Evolutionary conservation across 768 basidiomycete species (phyloP), one percentile per base, ranked within the genome.

Genomic region (Boletus subcaerulescens): DNA sequence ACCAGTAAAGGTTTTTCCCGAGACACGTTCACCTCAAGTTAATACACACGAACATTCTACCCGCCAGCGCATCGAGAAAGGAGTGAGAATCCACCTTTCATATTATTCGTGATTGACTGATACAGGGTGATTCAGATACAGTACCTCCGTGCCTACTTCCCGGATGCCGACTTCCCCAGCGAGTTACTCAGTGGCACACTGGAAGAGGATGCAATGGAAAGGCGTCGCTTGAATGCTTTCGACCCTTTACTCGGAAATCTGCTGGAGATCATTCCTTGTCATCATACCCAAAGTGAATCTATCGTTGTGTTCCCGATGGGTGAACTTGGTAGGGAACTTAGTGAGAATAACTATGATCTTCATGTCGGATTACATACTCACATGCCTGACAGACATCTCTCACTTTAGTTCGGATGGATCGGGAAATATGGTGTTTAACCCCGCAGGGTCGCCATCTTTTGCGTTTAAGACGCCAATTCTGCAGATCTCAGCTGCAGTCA

Each of bases 161-260:
- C 90, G 2, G 89, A 91, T 56, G 76, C 86, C 15, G 87, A 91
- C 55, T 74, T 93, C n/a, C 73, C 87, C 8, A 71, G 80, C n/a
- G 84, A 89, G 39, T 71, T 92, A 22, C 76, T 92, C 43, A 69
- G 80, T 48, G 78, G 81, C 26, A 76, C 84, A 53, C 69, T 89
- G 18, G 68, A 74, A 13, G 71, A 74, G 48, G 83, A 86, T 44
- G 71, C 75, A 13, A 70, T 63, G 40, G 58, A 71, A 47, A 53
- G 61, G 36, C 68, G 64, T 22, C 60, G 69, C n/a, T 63, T 78
- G 15, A 62, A 73, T 29, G 53, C 54, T 13, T 87, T 85, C 44
- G 81, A 91, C 62, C 85, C 85, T 17, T 78, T 76, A 40, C 55
- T 70, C 4, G 86, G 87, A 31, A 84, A 82, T 61, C 45, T 78